A percentile compares a stretch with the other conserved stretches of the same genome.
These are phyloP conservation scores for Penicillium occitanis DNA, from an alignment of 2,329 filamentous ascomycete species.

Conservation along the genomic window DNA sequence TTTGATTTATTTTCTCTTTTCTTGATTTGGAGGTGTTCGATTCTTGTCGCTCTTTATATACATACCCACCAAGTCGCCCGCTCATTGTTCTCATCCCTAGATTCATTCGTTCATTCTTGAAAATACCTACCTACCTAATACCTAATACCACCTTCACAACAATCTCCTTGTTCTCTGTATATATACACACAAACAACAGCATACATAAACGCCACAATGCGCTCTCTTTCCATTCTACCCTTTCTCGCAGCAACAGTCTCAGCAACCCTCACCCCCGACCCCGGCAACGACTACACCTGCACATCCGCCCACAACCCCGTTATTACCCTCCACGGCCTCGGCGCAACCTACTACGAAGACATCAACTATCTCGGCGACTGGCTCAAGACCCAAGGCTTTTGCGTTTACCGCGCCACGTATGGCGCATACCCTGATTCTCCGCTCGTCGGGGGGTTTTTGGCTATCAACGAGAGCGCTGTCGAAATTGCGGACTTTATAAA, in stretches of 20 bases:
- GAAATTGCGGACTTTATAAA: slow-evolving; percentile 44
- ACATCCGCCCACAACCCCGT: slow-evolving; percentile 33
- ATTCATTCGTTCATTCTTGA: not conserved
- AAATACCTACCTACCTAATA: not conserved
- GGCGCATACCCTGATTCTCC: slow-evolving; percentile 40
- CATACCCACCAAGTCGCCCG: not conserved
- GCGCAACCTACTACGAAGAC: slow-evolving; percentile 41
- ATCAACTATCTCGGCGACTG: slow-evolving; percentile 38
- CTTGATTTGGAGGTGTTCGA: not conserved
- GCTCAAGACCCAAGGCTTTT: slow-evolving; percentile 41
- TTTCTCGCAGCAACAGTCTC: slow-evolving; percentile 5
- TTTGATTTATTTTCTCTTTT: not conserved
- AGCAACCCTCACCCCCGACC: slow-evolving; percentile 20
- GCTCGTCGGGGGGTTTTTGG: slow-evolving; percentile 40
- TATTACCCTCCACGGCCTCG: slow-evolving; percentile 39
- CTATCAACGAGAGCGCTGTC: slow-evolving; percentile 40
- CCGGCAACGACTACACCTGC: slow-evolving; percentile 38
- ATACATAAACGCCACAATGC: slow-evolving; percentile 3
- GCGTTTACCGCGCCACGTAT: slow-evolving; percentile 46
- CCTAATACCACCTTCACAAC: not conserved
- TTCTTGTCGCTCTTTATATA: slow-evolving; percentile 1
- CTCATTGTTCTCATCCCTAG: not conserved
- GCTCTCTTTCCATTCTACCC: not conserved
- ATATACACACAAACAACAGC: not conserved
- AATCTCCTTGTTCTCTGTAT: not conserved